A percentile compares a stretch with the other conserved stretches of the same genome.
Conservation (phyloP, 805 yeast species). For the Candida alai region DNA sequence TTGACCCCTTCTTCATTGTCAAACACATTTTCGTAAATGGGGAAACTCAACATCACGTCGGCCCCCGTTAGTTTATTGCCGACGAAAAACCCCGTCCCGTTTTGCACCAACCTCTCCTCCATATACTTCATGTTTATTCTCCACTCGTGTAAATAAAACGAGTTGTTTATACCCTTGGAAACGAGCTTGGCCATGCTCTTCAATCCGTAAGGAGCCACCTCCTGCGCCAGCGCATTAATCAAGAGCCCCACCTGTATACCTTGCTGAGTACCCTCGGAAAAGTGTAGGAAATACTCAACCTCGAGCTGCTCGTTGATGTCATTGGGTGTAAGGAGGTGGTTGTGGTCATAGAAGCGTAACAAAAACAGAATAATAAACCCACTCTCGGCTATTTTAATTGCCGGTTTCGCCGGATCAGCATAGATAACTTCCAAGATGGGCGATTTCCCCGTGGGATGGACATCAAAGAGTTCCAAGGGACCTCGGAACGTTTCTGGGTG, state of each 20-base stretch:
- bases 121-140: constrained; percentile 27
- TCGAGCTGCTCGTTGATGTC: constrained; percentile 36
- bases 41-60: constrained; percentile 36
- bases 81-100: constrained; percentile 35
- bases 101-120: constrained; percentile 19
- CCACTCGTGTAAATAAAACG: constrained; percentile 48
- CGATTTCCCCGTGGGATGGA: constrained; percentile 62
- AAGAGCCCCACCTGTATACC: constrained; percentile 40
- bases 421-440: constrained; percentile 50
- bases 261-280: constrained; percentile 60
- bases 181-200: constrained; percentile 42
- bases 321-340: constrained; percentile 21
- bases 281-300: constrained; percentile 53
- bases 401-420: constrained; percentile 31
- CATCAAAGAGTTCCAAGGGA: constrained; percentile 44
- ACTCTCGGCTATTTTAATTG: constrained; percentile 32
- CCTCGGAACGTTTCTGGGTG: constrained; percentile 41
- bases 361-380: constrained; percentile 38
- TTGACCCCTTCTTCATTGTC: constrained; percentile 34
- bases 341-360: constrained; percentile 31
- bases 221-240: constrained; percentile 38
- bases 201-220: constrained; percentile 45
- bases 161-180: constrained; percentile 43
- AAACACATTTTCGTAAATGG: constrained; percentile 31
- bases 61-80: constrained; percentile 37